Base-by-base conservation (phyloP, 2,329 filamentous ascomycete genomes). In the Cytospora mali region DNA sequence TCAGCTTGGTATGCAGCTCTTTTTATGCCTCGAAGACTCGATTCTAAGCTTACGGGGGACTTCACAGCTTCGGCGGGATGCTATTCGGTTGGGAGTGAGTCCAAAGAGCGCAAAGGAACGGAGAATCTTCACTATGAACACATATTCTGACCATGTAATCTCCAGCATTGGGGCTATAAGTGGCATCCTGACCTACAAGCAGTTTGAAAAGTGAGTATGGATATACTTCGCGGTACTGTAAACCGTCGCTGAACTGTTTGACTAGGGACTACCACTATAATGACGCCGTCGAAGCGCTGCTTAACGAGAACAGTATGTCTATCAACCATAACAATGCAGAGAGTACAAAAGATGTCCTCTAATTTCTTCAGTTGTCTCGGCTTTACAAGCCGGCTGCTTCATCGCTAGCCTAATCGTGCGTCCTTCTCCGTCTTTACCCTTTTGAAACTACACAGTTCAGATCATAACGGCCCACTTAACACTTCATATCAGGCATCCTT, bases 321-420 rank as follows among this genome's bases (percentile, higher is more conserved):
- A 16, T 13, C 23, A n/a, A 25, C 13, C n/a, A 21, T 13, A 46
- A 46, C 35, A 39, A 18, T 18, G 6, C 14, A 5, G 4, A 16
- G 35, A 18, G 6, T 13, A 39, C 6, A 6, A 4, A 28, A 1
- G 9, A 46, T 5, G 3, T 23, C 16, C 1, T 51, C 53, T 62
- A 11, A 55, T 7, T 10, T 13, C n/a, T 71, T 83, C 27, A 57
- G 64, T 91, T 62, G 88, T 90, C 29, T 89, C 87, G n/a, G 88
- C 85, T 0, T 80, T 91, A 11, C 88, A 91, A 74, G 87, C 83
- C 49, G 88, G 88, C 56, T 88, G 86, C 66, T 90, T 90, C 72
- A 78, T 84, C 58, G 87, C 87, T 39, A 86, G 86, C 63, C 79
- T 90, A 66, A 65, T 84, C 60, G 81, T 62, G 33, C 27, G 60